Conservation (phyloP, 148 eudicot genomes). For the Chenopodium berlandieri region DNA sequence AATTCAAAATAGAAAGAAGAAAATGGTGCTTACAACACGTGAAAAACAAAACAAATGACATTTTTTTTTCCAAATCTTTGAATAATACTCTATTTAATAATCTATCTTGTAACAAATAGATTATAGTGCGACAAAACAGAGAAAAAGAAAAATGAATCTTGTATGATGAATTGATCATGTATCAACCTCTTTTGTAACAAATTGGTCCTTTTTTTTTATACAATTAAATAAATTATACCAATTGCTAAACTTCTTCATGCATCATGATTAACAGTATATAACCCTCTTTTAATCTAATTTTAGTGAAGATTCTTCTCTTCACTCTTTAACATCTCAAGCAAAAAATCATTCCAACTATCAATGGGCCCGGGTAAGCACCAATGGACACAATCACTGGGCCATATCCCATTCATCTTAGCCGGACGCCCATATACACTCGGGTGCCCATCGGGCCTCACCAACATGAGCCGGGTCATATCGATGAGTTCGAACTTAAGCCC, state of each 20-base stretch:
- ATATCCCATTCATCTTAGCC: slow-evolving; percentile 39
- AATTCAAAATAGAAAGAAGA: background rate
- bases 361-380: slow-evolving; percentile 85
- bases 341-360: slow-evolving; percentile 60
- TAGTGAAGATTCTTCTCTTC: slow-evolving; percentile 22
- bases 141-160: background rate
- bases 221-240: background rate
- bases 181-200: background rate
- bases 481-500: slow-evolving; percentile 39
- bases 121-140: background rate
- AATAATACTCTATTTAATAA: too few relatives aligned
- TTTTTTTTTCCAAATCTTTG: too few relatives aligned
- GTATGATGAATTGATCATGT: background rate
- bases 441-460: slow-evolving; percentile 71
- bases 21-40: too few relatives aligned
- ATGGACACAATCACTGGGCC: slow-evolving; percentile 67
- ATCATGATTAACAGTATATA: background rate
- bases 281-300: background rate
- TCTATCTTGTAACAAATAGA: too few relatives aligned
- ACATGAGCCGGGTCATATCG: slow-evolving; percentile 51
- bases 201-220: slow-evolving; percentile 1
- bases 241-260: background rate
- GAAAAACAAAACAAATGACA: too few relatives aligned
- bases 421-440: slow-evolving; percentile 60
- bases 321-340: slow-evolving; percentile 50